These are phyloP conservation scores for Lactarius akahatsu DNA, from an alignment of 768 basidiomycete genomes.

Conservation along the genomic window DNA sequence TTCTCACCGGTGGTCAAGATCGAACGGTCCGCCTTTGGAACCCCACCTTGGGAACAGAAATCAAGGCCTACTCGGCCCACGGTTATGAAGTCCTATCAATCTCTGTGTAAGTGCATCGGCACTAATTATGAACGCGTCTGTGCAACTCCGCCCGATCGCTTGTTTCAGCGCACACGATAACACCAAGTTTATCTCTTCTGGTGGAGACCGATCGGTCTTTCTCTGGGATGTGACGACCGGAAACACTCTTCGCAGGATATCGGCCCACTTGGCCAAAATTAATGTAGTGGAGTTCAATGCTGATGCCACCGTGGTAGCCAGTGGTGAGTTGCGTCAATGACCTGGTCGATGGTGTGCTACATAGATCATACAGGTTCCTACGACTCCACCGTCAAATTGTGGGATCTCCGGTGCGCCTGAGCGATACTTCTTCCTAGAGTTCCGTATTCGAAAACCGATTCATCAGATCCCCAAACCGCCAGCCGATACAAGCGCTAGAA, in stretches of 20 bases:
- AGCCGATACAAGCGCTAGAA: constrained; percentile 86
- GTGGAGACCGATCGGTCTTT: constrained; percentile 91
- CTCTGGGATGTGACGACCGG: constrained; percentile 95
- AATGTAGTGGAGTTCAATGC: constrained; percentile 88
- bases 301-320: constrained; percentile 84
- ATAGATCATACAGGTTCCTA: constrained; percentile 64
- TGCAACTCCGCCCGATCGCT: constrained; percentile 6
- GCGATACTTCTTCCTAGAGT: neutral
- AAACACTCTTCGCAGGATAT: constrained; percentile 73
- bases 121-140: neutral
- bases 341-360: constrained; percentile 14
- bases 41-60: constrained; percentile 77
- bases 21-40: constrained; percentile 91
- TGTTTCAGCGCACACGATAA: constrained; percentile 81
- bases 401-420: constrained; percentile 77
- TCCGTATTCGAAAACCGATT: constrained; percentile 6
- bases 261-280: constrained; percentile 90
- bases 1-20: constrained; percentile 93
- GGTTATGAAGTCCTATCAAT: constrained; percentile 94
- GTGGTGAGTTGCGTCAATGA: constrained; percentile 53
- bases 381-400: constrained; percentile 86
- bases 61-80: constrained; percentile 88
- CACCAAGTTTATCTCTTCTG: constrained; percentile 88
- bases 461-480: constrained; percentile 67
- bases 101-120: constrained; percentile 63